Evolutionary conservation across 345 rosid species (phyloP).

Genomic region (Hibiscus syriacus): DNA sequence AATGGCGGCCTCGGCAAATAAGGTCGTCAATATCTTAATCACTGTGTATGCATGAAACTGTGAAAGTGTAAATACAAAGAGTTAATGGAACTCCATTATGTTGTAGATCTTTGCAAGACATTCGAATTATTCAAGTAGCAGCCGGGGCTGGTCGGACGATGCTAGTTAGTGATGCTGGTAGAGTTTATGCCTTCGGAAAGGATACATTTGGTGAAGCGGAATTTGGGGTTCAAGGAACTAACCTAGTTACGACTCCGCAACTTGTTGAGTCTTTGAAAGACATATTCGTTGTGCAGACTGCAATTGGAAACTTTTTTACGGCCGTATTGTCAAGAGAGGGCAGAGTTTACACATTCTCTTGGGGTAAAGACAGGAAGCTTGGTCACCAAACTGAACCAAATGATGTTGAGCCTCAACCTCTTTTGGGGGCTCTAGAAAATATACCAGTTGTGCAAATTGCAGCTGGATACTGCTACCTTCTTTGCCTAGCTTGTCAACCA

Average conservation of each 20-base stretch:
- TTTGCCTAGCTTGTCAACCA: slow-evolving; percentile 85
- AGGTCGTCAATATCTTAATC: slow-evolving; percentile 52
- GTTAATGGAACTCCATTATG: slow-evolving; percentile 45
- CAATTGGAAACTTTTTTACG: slow-evolving; percentile 84
- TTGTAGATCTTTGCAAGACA: slow-evolving; percentile 87
- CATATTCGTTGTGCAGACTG: slow-evolving; percentile 86
- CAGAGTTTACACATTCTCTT: slow-evolving; percentile 81
- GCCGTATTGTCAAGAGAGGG: slow-evolving; percentile 93
- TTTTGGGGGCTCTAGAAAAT: slow-evolving; percentile 78
- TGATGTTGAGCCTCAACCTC: slow-evolving; percentile 69
- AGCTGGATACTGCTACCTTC: slow-evolving; percentile 93
- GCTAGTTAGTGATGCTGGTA: slow-evolving; percentile 86
- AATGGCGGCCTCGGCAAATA: slow-evolving; percentile 71
- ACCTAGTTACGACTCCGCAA: slow-evolving; percentile 58
- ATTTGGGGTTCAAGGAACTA: slow-evolving; percentile 55
- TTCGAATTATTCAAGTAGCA: slow-evolving; percentile 89
- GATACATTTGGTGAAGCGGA: slow-evolving; percentile 67
- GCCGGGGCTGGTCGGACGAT: slow-evolving; percentile 79
- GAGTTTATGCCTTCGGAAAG: slow-evolving; percentile 79
- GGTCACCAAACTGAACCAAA: slow-evolving; percentile 77
- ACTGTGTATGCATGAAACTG: slow-evolving; percentile 22
- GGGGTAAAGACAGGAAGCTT: slow-evolving; percentile 74
- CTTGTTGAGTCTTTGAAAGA: slow-evolving; percentile 65
- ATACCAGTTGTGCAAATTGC: slow-evolving; percentile 82
- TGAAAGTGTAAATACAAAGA: slow-evolving; percentile 22